Conservation (phyloP, 345 rosid species). For the Ceriops zippeliana region DNA sequence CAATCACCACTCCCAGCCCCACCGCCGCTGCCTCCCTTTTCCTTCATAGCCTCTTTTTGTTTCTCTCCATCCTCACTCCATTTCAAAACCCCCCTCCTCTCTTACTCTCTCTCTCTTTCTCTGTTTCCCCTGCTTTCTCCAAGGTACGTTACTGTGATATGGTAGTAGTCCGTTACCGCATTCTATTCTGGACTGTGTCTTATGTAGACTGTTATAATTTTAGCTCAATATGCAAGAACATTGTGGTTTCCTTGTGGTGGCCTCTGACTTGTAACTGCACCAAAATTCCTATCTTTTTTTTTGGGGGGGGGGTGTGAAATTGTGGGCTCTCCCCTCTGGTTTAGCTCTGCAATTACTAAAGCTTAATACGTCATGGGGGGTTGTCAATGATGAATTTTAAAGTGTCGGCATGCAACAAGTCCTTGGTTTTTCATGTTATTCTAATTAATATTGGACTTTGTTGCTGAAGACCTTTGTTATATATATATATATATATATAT, state of each 20-base stretch:
- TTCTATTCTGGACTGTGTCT: too few relatives aligned
- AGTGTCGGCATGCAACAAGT: neutral
- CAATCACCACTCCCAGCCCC: neutral
- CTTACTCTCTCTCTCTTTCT: neutral
- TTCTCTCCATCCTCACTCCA: slow-evolving; percentile 14
- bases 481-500: too few relatives aligned
- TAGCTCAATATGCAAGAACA: too few relatives aligned
- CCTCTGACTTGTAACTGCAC: too few relatives aligned
- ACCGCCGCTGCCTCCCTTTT: neutral
- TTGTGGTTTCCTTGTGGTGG: neutral
- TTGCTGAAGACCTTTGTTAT: too few relatives aligned
- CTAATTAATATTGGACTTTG: too few relatives aligned
- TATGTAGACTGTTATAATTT: too few relatives aligned
- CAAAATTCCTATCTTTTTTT: neutral
- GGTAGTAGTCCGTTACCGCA: too few relatives aligned
- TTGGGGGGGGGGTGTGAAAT: neutral
- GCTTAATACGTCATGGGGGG: neutral
- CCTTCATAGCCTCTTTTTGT: slow-evolving; percentile 15
- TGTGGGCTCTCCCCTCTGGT: neutral
- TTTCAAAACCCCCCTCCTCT: neutral
- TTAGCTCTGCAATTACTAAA: neutral
- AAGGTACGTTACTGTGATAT: too few relatives aligned
- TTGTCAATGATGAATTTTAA: too few relatives aligned
- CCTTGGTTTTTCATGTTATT: too few relatives aligned
- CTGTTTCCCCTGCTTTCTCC: neutral